phyloP scores from a whole-genome alignment of 352 stramenopile species.

The Phytophthora ramorum region DNA sequence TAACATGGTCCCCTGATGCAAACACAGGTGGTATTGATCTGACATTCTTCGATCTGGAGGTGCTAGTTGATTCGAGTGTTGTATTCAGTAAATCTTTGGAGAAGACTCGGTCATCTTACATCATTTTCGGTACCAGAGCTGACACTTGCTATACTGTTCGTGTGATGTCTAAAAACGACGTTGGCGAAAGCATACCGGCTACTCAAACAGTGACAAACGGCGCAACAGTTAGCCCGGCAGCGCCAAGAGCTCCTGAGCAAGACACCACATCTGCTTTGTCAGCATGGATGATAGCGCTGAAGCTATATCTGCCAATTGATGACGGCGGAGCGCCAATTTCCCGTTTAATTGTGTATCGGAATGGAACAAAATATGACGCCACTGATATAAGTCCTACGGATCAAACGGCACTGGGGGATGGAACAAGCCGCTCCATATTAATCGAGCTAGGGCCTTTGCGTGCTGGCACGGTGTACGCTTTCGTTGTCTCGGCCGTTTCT shows the following conservation, averaged over 20 bases:
- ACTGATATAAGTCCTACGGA: conserved; percentile 6
- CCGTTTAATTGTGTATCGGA: conserved; percentile 47
- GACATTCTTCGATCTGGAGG: conserved; percentile 22
- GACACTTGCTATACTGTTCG: conserved; percentile 40
- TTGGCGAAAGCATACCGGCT: conserved; percentile 19
- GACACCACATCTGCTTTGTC: conserved; percentile 18
- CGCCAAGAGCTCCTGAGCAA: conserved; percentile 34
- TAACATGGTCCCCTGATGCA: conserved; percentile 36
- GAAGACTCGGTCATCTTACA: conserved; percentile 16
- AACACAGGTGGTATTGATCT: conserved; percentile 54
- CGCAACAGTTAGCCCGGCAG: conserved; percentile 28
- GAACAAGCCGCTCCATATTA: conserved; percentile 22
- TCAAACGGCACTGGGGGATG: conserved; percentile 18
- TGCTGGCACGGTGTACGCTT: conserved; percentile 42
- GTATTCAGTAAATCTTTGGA: conserved; percentile 5
- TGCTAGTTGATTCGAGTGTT: conserved; percentile 10
- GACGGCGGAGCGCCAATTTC: conserved; percentile 48
- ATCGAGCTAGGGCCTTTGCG: conserved; percentile 34
- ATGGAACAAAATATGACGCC: conserved; percentile 36
- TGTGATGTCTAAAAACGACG: conserved; percentile 36
- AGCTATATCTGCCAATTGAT: conserved; percentile 46
- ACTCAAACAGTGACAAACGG: conserved; percentile 32
- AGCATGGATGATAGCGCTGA: conserved; percentile 42
- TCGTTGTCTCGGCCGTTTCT: conserved; percentile 36
- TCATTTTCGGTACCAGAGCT: conserved; percentile 31